phyloP scores from a whole-genome alignment of 1,284 basidiomycete genomes.

The Irpex sp. region DNA sequence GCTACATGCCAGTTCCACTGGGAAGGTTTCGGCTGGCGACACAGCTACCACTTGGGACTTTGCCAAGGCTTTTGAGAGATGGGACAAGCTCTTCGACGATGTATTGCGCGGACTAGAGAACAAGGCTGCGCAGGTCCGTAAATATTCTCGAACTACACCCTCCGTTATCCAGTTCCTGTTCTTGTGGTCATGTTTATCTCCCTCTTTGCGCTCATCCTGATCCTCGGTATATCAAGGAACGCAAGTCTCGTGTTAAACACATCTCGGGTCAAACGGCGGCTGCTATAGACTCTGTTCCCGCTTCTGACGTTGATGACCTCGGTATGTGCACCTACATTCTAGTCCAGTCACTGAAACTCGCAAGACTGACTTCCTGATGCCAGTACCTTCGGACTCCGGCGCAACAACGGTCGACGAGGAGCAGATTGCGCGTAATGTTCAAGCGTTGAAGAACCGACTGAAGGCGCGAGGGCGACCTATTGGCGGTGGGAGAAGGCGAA shows the following conservation, averaged over 20 bases:
- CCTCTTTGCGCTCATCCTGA: slow-evolving; percentile 1
- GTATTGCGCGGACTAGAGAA: slow-evolving; percentile 74
- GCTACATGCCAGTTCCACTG: slow-evolving; percentile 46
- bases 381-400: slow-evolving; percentile 58
- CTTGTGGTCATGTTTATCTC: not conserved
- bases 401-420: slow-evolving; percentile 73
- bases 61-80: slow-evolving; percentile 67
- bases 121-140: slow-evolving; percentile 62
- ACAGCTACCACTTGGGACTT: slow-evolving; percentile 60
- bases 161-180: not conserved
- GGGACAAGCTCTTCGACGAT: slow-evolving; percentile 82
- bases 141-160: not conserved
- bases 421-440: slow-evolving; percentile 89
- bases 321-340: not conserved
- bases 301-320: slow-evolving; percentile 46
- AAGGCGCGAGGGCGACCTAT: slow-evolving; percentile 50
- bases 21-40: slow-evolving; percentile 32
- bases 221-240: slow-evolving; percentile 43
- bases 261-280: slow-evolving; percentile 28
- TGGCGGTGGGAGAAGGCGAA: slow-evolving; percentile 50
- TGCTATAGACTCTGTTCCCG: slow-evolving; percentile 41
- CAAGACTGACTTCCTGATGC: too few species aligned
- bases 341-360: slow-evolving; percentile 6
- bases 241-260: slow-evolving; percentile 55
- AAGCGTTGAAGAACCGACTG: slow-evolving; percentile 83